Percentiles rank a stretch among this genome's conserved stretches.
Conservation (phyloP, 805 yeast genomes). For the Saturnispora ahearnii region DNA sequence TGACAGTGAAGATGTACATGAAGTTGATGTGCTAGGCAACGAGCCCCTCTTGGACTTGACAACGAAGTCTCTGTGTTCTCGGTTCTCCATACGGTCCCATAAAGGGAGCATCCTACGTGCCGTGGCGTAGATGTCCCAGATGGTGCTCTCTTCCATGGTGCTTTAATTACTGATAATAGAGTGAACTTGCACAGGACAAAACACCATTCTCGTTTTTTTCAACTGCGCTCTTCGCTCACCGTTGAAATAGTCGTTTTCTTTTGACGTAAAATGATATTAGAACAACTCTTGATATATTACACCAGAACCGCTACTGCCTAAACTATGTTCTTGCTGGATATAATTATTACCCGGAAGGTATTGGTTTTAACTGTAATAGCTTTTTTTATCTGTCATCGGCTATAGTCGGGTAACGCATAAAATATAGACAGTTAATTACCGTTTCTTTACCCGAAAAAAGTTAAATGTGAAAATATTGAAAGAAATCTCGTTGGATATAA, state of each 20-base stretch:
- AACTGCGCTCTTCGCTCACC: neutral
- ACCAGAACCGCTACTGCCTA: no score
- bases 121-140: conserved; percentile 5
- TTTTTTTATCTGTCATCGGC: no score
- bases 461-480: no score
- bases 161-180: neutral
- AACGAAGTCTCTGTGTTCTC: conserved; percentile 1
- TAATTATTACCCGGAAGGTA: no score
- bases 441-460: neutral
- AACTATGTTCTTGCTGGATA: no score
- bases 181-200: neutral
- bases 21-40: neutral
- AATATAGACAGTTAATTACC: no score
- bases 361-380: no score
- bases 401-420: no score
- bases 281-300: no score
- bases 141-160: conserved; percentile 4
- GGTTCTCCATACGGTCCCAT: conserved; percentile 7
- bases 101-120: conserved; percentile 6
- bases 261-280: neutral
- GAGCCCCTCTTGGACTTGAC: neutral
- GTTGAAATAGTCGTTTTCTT: neutral
- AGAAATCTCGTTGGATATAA: neutral
- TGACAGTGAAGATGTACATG: neutral
- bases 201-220: neutral